Conservation (phyloP, 129 eudicot genomes). For the Artemisia tridentata region DNA sequence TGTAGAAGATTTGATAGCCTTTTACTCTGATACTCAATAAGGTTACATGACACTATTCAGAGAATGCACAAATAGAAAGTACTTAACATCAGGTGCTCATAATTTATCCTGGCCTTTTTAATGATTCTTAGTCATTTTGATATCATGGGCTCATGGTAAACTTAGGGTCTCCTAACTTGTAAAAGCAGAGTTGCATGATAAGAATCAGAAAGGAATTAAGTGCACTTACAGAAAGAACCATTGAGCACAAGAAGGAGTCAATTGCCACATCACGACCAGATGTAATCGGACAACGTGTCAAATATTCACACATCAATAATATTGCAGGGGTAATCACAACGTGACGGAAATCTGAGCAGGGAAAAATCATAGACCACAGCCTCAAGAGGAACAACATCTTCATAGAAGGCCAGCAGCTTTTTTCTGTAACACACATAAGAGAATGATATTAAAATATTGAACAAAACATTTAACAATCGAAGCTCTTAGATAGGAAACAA, state of each 20-base stretch:
- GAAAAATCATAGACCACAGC: constrained; percentile 96
- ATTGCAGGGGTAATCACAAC: constrained; percentile 93
- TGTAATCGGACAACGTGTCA: constrained; percentile 82
- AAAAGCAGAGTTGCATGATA: too few relatives aligned
- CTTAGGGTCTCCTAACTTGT: too few relatives aligned
- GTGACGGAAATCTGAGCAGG: constrained; percentile 98
- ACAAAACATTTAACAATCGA: neutral
- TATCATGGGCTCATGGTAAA: too few relatives aligned
- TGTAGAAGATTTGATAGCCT: neutral
- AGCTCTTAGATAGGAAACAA: neutral
- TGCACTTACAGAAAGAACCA: constrained; percentile 77
- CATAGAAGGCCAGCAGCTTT: constrained; percentile 87
- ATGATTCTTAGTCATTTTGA: too few relatives aligned
- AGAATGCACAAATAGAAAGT: too few relatives aligned
- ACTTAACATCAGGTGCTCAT: too few relatives aligned
- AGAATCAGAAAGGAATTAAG: neutral
- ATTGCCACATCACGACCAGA: constrained; percentile 79
- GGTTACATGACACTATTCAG: neutral
- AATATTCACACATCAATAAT: constrained; percentile 82
- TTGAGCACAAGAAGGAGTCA: constrained; percentile 86
- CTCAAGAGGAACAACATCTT: constrained; percentile 82
- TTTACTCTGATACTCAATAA: neutral
- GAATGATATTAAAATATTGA: neutral
- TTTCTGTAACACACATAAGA: constrained; percentile 46
- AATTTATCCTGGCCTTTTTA: too few relatives aligned